Evolutionary conservation across 805 yeast genomes (phyloP), one percentile per base, ranked within the genome.

Genomic region (Suhomyces xylopsoci): DNA sequence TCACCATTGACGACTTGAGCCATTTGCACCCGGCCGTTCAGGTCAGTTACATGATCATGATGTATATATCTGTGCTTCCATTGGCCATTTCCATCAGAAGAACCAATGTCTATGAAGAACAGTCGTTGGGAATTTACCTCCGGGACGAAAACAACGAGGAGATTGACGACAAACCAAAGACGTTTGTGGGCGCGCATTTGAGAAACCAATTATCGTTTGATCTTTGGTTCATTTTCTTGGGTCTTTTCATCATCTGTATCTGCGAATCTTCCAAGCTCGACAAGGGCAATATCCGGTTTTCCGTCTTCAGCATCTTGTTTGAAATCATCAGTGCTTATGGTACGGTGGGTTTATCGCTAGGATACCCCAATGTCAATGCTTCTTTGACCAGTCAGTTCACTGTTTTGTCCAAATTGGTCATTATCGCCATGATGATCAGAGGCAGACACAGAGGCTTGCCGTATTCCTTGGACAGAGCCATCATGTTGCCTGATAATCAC

Each of bases 391-490:
- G 82, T 0, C 81, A 86, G 63, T 90, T 93, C 65, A 80, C 81
- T 19, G 78, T 79, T 0, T 62, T 93, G 7, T 87, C 96, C 1
- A 94, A 94, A 64, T 74, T 94, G 45, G 89, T 93, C 2, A 84
- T 94, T 38, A 84, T 90, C 57, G 93, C 91, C 5, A 83, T 91
- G 87, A 84, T 94, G 88, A 80, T 94, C 45, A 83, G 99, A 73
- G 98, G 99, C 8, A 80, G 97, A 54, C 97, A 92, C 63, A 89
- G 99, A 80, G 98, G 98, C 36, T 77, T 94, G 54, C 99, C 99
- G 1, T 91, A 93, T 65, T 77, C 92, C 0, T 80, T 94, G 53
- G 99, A 94, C 70, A 83, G 99, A 66, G 98, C 99, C 36, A 88
- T 94, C 58, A 85, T 93, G 78, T 68, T 93, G 48, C 93, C 96